Evolutionary conservation across 768 basidiomycete genomes (phyloP), one percentile per base, ranked within the genome.

Genomic region (Aureoboletus auriporus): DNA sequence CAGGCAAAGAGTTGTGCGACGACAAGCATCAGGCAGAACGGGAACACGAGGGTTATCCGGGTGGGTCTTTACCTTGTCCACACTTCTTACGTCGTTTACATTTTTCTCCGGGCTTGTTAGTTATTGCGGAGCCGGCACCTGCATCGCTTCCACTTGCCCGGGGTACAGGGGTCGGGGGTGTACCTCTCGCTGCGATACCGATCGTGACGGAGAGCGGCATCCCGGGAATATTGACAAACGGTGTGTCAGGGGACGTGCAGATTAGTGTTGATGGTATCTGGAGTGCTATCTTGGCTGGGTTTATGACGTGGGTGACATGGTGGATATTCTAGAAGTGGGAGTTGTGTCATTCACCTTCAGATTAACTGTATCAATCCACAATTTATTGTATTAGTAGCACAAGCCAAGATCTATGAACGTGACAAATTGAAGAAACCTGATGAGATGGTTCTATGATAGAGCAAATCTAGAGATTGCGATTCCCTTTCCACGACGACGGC

Each of bases 91-190:
- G 1, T 34, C 0, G 3, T 14, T 47, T 16, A 28, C 16, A 7
- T 27, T 5, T 14, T 36, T 49, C 42, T 23, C 30, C 46, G 17
- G 10, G 30, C 17, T 48, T 40, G 43, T 39, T 54, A 75, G 79
- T 68, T 41, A 66, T 69, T 0, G 69, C 67, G 12, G 65, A 77
- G 31, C 49, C 65, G 3, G 75, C 79, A 3, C 77, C 75, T 5
- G 66, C 70, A 7, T 62, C 60, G 9, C 51, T 66, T 29, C 55
- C 51, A 20, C 55, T 58, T 45, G 11, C 59, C 0, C 42, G 38
- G 9, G 58, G 58, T 11, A 66, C 66, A 0, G 56, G 62, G 3
- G 31, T 64, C n/a, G 59, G 57, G 5, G 66, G 65, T 20, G 61
- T 66, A 23, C 64, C 66, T 1, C 61, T 68, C 6, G 65, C 66